Evolutionary conservation across 208 protist genomes (phyloP).

Genomic region (Trypanosomatidae sp.): DNA sequence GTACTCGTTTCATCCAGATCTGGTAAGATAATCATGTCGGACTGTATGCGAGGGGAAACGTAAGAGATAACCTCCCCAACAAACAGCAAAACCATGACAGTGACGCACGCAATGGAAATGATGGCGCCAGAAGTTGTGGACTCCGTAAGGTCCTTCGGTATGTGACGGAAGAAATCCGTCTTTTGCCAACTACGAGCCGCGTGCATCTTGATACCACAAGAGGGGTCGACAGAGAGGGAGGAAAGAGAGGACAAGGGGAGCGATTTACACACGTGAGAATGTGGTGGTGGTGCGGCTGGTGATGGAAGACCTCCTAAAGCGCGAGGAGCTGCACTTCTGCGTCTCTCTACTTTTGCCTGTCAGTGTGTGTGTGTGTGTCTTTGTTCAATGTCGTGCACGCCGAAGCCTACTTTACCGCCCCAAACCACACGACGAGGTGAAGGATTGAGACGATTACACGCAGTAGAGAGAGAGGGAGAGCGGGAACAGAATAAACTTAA

Average conservation of each 20-base stretch:
- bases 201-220: conserved; percentile 11
- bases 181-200: conserved; percentile 21
- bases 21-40: conserved; percentile 43
- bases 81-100: conserved; percentile 47
- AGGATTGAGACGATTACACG: no score
- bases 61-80: conserved; percentile 43
- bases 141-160: conserved; percentile 56
- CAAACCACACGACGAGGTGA: no score
- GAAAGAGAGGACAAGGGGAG: not conserved
- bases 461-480: no score
- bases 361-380: no score
- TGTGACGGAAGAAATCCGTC: conserved; percentile 49
- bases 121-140: conserved; percentile 45
- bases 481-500: no score
- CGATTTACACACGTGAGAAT: not conserved
- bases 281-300: no score
- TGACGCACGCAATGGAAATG: conserved; percentile 46
- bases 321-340: no score
- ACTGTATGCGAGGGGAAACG: conserved; percentile 33
- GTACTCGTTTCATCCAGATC: conserved; percentile 20
- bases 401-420: no score
- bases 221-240: not conserved
- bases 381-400: no score
- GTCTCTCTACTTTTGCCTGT: no score
- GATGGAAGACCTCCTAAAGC: no score